Conservation (phyloP, 176 grass and related monocot genomes). For the Saccharum spontaneum region DNA sequence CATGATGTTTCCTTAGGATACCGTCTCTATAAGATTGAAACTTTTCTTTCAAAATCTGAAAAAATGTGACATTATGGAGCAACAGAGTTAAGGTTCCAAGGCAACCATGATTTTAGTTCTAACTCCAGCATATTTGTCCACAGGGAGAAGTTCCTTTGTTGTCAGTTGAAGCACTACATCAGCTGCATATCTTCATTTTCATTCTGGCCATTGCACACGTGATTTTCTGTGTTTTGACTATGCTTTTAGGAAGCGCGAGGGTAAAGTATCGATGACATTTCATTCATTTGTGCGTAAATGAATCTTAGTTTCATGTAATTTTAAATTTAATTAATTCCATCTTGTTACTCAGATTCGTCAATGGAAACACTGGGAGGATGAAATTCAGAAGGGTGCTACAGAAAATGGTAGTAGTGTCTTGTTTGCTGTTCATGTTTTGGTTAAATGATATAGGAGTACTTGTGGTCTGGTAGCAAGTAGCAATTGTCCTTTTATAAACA, state of each 20-base stretch:
- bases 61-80: background rate
- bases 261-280: conserved; percentile 20
- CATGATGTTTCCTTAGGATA: background rate
- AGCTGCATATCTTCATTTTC: conserved; percentile 95
- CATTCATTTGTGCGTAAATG: background rate
- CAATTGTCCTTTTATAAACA: background rate
- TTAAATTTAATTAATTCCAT: background rate
- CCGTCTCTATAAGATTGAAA: background rate
- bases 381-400: conserved; percentile 56
- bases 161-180: conserved; percentile 82
- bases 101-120: background rate
- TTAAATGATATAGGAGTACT: conserved; percentile 15
- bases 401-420: conserved; percentile 55
- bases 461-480: background rate
- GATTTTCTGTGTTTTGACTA: conserved; percentile 73
- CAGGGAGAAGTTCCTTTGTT: conserved; percentile 73
- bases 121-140: conserved; percentile 17
- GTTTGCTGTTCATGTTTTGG: conserved; percentile 9
- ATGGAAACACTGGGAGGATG: conserved; percentile 87
- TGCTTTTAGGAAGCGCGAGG: conserved; percentile 77
- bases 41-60: background rate
- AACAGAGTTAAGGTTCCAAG: background rate
- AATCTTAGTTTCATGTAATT: background rate
- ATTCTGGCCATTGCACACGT: conserved; percentile 87
- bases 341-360: conserved; percentile 63